These are phyloP conservation scores for Hypoxylon rickii DNA, from an alignment of 495 filamentous ascomycete genomes.

Conservation along the genomic window DNA sequence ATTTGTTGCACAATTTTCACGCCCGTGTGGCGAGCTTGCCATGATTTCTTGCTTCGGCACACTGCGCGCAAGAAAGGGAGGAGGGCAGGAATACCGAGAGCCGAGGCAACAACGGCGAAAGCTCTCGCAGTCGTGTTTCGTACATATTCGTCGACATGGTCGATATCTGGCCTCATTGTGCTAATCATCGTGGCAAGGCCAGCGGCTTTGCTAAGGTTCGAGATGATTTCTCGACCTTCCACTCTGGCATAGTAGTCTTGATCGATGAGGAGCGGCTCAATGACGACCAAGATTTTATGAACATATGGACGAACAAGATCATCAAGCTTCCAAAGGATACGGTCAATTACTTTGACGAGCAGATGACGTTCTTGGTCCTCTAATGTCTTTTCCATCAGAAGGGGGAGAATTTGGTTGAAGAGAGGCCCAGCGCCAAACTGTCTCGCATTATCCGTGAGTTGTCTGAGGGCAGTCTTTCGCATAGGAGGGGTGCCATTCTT, in stretches of 20 bases:
- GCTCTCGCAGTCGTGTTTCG: conserved; percentile 97
- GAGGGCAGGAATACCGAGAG: conserved; percentile 92
- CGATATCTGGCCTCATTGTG: conserved; percentile 98
- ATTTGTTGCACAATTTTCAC: conserved; percentile 99
- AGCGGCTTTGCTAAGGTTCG: conserved; percentile 93
- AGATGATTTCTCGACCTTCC: conserved; percentile 98
- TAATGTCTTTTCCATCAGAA: conserved; percentile 98
- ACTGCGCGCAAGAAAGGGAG: conserved; percentile 95
- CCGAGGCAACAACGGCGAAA: conserved; percentile 96
- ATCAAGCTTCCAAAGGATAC: conserved; percentile 97
- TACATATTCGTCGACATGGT: conserved; percentile 99
- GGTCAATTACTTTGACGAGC: conserved; percentile 98
- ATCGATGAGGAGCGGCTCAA: conserved; percentile 97
- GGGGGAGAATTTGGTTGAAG: conserved; percentile 96
- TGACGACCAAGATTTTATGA: conserved; percentile 98
- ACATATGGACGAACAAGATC: conserved; percentile 96
- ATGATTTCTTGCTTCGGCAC: conserved; percentile 96
- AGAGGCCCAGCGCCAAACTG: conserved; percentile 94
- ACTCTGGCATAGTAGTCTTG: conserved; percentile 99
- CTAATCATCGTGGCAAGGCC: conserved; percentile 99
- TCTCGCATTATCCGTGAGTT: conserved; percentile 95
- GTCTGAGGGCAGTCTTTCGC: conserved; percentile 98
- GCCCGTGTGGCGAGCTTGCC: conserved; percentile 98
- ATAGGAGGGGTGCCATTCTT: conserved; percentile 99
- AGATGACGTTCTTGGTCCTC: conserved; percentile 99